phyloP scores from a whole-genome alignment of 148 eudicot species.

The Polygonum maritimum region DNA sequence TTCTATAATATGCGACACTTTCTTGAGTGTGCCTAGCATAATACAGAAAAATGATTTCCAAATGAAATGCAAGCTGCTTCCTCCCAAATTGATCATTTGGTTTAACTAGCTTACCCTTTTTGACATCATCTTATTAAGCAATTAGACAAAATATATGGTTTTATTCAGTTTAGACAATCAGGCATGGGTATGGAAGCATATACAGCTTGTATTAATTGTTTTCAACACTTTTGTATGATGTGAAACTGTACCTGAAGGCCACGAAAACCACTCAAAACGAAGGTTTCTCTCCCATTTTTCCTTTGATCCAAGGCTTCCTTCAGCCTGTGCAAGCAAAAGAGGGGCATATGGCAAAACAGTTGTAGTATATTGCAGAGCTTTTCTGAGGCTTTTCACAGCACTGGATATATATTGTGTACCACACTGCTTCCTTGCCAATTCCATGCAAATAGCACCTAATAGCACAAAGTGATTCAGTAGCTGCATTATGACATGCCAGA shows the following conservation, averaged over 20 bases:
- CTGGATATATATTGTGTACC: slow-evolving; percentile 49
- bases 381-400: slow-evolving; percentile 63
- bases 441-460: slow-evolving; percentile 79
- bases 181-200: not conserved
- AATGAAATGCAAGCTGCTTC: slow-evolving; percentile 1
- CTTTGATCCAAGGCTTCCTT: slow-evolving; percentile 81
- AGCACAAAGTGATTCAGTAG: slow-evolving; percentile 9
- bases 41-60: not conserved
- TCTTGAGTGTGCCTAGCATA: not conserved
- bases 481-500: not conserved
- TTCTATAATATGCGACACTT: not conserved
- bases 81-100: not conserved
- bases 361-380: slow-evolving; percentile 44
- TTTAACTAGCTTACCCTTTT: not conserved
- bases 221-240: not conserved
- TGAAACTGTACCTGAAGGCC: slow-evolving; percentile 72
- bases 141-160: not conserved
- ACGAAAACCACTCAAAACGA: slow-evolving; percentile 65
- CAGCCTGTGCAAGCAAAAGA: slow-evolving; percentile 80
- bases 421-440: slow-evolving; percentile 53
- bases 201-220: not conserved
- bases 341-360: slow-evolving; percentile 50
- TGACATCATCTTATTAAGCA: not conserved
- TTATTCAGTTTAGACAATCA: not conserved
- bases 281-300: slow-evolving; percentile 63